Percentiles rank a stretch among this genome's conserved stretches.
These are phyloP conservation scores for Paecilomyces dactylethromorphus DNA, from an alignment of 2,329 filamentous ascomycete species.

Conservation along the genomic window DNA sequence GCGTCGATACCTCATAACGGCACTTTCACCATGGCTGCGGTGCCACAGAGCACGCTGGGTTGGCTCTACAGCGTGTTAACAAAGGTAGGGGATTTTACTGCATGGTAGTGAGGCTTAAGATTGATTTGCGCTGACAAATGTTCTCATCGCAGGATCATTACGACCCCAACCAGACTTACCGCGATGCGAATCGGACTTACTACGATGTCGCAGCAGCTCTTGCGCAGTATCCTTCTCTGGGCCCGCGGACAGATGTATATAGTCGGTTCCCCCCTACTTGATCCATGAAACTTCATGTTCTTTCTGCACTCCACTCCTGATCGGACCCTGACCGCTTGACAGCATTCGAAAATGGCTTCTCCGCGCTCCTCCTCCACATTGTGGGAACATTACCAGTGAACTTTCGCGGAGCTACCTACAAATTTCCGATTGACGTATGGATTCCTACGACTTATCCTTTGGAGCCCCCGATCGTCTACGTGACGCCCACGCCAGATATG, in stretches of 20 bases:
- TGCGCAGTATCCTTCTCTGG: conserved; percentile 69
- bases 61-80: conserved; percentile 92
- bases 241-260: conserved; percentile 88
- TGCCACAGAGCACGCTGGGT: conserved; percentile 84
- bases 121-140: conserved; percentile 2
- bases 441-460: conserved; percentile 83
- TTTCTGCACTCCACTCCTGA: conserved; percentile 13
- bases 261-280: conserved; percentile 51
- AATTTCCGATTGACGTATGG: conserved; percentile 90
- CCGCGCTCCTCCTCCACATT: conserved; percentile 78
- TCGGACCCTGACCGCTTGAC: conserved; percentile 9
- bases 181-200: conserved; percentile 87
- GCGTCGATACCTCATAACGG: not conserved
- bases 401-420: conserved; percentile 83
- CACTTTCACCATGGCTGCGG: conserved; percentile 48
- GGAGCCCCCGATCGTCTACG: conserved; percentile 79
- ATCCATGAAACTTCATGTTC: not conserved
- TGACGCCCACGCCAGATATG: conserved; percentile 84
- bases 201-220: conserved; percentile 81
- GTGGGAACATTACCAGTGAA: conserved; percentile 83
- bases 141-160: conserved; percentile 24
- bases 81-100: conserved; percentile 47
- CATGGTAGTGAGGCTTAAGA: conserved; percentile 11
- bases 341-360: conserved; percentile 86
- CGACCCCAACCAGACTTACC: conserved; percentile 67